A percentile compares a stretch with the other conserved stretches of the same genome.
phyloP scores from a whole-genome alignment of 257 asterid genomes.

The Echites panduratus region DNA sequence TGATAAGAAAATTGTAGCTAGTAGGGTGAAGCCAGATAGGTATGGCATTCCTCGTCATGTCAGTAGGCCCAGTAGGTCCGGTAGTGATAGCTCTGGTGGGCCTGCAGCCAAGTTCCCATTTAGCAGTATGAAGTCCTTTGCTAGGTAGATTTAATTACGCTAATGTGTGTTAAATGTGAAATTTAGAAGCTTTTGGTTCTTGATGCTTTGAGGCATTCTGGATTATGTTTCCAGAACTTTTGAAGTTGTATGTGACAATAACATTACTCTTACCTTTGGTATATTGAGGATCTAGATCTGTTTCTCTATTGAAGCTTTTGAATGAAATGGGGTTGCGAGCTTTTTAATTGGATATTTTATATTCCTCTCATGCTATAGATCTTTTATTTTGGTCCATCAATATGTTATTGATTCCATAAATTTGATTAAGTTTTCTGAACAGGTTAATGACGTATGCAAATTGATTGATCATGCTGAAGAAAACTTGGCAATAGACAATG shows the following conservation, averaged over 20 bases:
- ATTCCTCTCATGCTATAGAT: not conserved
- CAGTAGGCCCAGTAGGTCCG: constrained; percentile 16
- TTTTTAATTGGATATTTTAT: not conserved
- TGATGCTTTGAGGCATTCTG: not conserved
- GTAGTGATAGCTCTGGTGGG: constrained; percentile 11
- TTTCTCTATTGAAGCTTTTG: not conserved
- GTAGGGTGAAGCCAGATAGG: constrained; percentile 25
- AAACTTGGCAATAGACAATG: not conserved
- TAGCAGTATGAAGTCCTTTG: constrained; percentile 68
- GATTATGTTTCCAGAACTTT: not conserved
- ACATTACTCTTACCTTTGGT: not conserved
- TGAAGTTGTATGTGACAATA: not conserved
- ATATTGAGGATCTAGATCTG: not conserved
- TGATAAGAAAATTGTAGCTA: constrained; percentile 31
- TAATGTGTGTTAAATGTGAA: not conserved
- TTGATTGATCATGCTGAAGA: not conserved
- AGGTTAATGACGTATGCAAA: not conserved
- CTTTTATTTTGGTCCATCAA: not conserved
- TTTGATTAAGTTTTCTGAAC: not conserved
- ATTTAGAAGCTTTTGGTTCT: constrained; percentile 1
- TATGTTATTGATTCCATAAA: not conserved
- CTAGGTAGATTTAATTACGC: constrained; percentile 23
- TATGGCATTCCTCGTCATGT: constrained; percentile 18
- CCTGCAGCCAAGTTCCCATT: constrained; percentile 63
- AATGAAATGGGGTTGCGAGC: not conserved